Conservation (phyloP, 208 protist genomes). For the Trypanosoma brucei region DNA sequence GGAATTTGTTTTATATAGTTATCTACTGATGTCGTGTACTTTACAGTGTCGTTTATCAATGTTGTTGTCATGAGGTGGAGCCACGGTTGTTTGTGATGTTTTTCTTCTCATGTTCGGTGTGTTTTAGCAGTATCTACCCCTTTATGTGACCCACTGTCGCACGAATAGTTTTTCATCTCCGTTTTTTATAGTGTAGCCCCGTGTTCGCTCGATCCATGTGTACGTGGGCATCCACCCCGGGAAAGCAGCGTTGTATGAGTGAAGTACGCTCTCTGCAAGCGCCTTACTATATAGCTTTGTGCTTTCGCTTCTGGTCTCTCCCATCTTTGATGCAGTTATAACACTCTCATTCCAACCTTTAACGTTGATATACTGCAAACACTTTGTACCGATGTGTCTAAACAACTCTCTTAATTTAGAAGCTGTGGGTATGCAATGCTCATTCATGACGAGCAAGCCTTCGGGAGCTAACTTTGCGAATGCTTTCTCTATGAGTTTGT, state of each 20-base stretch:
- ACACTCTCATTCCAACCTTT: conserved; percentile 77
- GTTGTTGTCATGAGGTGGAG: too few relatives aligned
- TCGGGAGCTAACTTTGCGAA: conserved; percentile 32
- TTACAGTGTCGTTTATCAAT: too few relatives aligned
- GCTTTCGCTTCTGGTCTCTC: conserved; percentile 2
- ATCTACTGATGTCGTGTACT: too few relatives aligned
- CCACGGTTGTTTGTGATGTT: not conserved
- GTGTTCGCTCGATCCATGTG: conserved; percentile 2
- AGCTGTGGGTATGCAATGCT: conserved; percentile 52
- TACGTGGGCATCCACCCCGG: conserved; percentile 19
- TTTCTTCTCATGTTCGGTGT: conserved; percentile 4
- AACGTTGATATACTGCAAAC: conserved; percentile 70
- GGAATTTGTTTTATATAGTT: too few relatives aligned
- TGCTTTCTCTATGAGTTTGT: conserved; percentile 28
- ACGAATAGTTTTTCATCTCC: not conserved
- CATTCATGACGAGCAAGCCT: conserved; percentile 71
- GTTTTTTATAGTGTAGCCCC: conserved; percentile 1
- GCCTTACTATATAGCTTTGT: conserved; percentile 1
- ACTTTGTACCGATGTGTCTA: conserved; percentile 41
- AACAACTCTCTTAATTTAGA: conserved; percentile 30
- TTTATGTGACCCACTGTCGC: conserved; percentile 3
- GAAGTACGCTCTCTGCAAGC: conserved; percentile 12
- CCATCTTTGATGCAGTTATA: conserved; percentile 41
- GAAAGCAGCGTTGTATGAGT: not conserved
- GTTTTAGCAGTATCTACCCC: not conserved